These are phyloP conservation scores for Streptanthus diversifolius DNA, from an alignment of 345 rosid genomes.

Conservation along the genomic window DNA sequence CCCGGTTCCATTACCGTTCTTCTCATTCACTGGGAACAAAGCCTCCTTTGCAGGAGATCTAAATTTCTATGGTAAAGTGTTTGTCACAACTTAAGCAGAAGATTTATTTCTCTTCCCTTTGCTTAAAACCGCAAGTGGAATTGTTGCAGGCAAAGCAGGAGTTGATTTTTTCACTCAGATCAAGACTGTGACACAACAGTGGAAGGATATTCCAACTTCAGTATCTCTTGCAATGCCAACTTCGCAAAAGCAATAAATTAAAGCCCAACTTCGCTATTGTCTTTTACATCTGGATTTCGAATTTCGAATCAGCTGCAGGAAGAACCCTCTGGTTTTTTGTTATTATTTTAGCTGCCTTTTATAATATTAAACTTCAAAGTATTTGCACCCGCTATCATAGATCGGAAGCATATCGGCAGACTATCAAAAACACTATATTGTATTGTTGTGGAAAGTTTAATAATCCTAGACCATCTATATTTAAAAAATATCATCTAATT, in stretches of 20 bases:
- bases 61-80: slow-evolving; percentile 80
- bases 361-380: no score
- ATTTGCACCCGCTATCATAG: no score
- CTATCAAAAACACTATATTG: no score
- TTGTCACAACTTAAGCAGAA: neutral
- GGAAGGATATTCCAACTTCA: slow-evolving; percentile 83
- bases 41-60: slow-evolving; percentile 95
- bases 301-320: no score
- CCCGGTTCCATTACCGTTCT: slow-evolving; percentile 94
- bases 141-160: slow-evolving; percentile 85
- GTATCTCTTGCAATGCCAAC: slow-evolving; percentile 99
- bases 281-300: neutral
- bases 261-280: neutral
- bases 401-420: no score
- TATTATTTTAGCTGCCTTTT: no score
- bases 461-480: no score
- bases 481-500: no score
- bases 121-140: neutral
- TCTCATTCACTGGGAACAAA: slow-evolving; percentile 91
- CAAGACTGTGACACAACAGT: slow-evolving; percentile 91
- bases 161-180: slow-evolving; percentile 88
- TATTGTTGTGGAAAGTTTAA: no score
- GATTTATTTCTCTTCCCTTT: neutral
- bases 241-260: slow-evolving; percentile 51
- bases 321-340: no score